These are phyloP conservation scores for Calonectria montana DNA, from an alignment of 2,329 filamentous ascomycete genomes.

Conservation along the genomic window DNA sequence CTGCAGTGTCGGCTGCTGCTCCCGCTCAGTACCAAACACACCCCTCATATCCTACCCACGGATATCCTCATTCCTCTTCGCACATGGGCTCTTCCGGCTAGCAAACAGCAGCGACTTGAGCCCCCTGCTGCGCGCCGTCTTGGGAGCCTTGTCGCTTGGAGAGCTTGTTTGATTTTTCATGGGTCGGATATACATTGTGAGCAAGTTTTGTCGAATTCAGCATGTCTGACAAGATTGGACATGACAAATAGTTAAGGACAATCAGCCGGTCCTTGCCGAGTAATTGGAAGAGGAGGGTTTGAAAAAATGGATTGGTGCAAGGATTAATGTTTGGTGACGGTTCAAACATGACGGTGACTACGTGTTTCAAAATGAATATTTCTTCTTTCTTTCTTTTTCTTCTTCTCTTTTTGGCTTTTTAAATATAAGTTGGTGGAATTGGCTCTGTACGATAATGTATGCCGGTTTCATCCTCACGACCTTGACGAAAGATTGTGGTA, in stretches of 20 bases:
- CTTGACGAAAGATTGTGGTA: neutral
- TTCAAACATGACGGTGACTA: neutral
- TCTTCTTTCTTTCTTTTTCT: neutral
- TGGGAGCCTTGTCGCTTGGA: too few relatives aligned
- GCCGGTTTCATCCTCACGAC: slow-evolving; percentile 9
- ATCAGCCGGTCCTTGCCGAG: neutral
- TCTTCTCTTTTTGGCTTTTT: neutral
- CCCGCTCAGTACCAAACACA: neutral
- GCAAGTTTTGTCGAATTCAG: neutral
- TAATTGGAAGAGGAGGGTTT: neutral
- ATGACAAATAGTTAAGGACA: neutral
- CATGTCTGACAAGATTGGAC: neutral
- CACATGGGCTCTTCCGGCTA: slow-evolving; percentile 31
- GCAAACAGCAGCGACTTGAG: neutral
- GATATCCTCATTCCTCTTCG: slow-evolving; percentile 22
- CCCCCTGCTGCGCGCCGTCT: neutral
- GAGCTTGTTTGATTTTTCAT: neutral
- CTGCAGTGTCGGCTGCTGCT: neutral
- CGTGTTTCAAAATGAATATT: neutral
- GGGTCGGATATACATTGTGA: neutral
- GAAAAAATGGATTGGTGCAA: neutral
- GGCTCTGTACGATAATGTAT: neutral
- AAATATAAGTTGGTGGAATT: neutral
- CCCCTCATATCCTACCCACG: slow-evolving; percentile 19
- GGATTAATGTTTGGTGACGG: neutral